Conservation (phyloP, 192 early-diverging fungal species). For the Coemansia sp. region DNA sequence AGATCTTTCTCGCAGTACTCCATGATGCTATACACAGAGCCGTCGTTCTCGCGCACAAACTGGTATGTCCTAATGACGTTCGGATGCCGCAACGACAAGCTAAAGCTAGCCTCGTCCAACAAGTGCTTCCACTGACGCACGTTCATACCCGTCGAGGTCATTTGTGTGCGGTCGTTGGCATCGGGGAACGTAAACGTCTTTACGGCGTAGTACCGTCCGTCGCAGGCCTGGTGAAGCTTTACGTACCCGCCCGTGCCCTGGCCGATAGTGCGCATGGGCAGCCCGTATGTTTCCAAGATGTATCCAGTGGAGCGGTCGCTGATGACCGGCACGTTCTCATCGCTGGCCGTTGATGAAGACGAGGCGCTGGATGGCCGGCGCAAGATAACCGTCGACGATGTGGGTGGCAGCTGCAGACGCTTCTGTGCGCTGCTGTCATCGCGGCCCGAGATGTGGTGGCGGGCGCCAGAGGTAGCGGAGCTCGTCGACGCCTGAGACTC, state of each 20-base stretch:
- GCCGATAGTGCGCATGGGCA: conserved; percentile 52
- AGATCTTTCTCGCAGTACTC: conserved; percentile 93
- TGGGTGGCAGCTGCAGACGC: conserved; percentile 42
- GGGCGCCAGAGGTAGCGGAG: background rate
- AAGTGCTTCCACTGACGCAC: conserved; percentile 58
- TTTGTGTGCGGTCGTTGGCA: conserved; percentile 36
- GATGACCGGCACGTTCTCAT: conserved; percentile 55
- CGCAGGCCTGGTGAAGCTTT: conserved; percentile 57
- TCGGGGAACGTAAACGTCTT: conserved; percentile 58
- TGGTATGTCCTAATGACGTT: conserved; percentile 79
- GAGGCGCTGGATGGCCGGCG: conserved; percentile 55
- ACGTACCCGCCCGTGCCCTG: conserved; percentile 60
- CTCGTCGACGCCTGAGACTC: conserved; percentile 23
- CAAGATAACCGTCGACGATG: conserved; percentile 52
- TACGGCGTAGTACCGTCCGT: conserved; percentile 53
- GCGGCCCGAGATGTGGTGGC: conserved; percentile 21
- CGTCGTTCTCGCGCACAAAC: conserved; percentile 69
- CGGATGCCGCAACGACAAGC: conserved; percentile 68
- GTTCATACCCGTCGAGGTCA: conserved; percentile 42
- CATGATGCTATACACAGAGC: conserved; percentile 76
- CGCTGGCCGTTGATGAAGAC: conserved; percentile 47
- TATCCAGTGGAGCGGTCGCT: conserved; percentile 54
- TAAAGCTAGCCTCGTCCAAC: conserved; percentile 56
- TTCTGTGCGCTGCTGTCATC: conserved; percentile 36
- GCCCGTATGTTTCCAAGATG: conserved; percentile 54